Percentiles rank a stretch among this genome's conserved stretches.
Conservation (phyloP, 1,284 basidiomycete species). For the Binderoboletus segoi region DNA sequence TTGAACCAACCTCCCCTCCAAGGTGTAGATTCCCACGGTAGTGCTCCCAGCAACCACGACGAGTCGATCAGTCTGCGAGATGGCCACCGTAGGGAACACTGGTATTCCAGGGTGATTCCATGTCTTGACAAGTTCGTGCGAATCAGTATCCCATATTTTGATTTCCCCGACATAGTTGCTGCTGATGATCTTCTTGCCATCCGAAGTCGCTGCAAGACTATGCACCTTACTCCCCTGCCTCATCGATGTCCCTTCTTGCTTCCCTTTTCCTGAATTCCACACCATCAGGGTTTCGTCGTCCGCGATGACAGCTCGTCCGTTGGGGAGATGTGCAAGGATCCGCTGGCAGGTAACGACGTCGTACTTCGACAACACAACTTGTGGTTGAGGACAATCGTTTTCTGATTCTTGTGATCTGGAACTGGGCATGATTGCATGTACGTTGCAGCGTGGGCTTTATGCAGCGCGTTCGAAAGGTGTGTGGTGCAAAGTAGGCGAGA, state of each 20-base stretch:
- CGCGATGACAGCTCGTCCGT: neutral
- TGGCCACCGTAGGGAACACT: neutral
- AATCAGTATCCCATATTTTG: slow-evolving; percentile 6
- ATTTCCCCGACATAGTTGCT: neutral
- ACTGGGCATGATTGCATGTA: too few species aligned
- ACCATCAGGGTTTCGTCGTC: neutral
- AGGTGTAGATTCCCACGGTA: neutral
- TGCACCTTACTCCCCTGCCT: fast-evolving
- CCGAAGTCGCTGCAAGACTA: neutral
- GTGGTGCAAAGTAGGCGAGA: too few species aligned
- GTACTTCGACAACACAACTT: too few species aligned
- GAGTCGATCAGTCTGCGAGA: slow-evolving; percentile 11
- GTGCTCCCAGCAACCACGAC: neutral
- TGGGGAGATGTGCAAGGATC: slow-evolving; percentile 3
- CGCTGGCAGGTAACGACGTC: too few species aligned
- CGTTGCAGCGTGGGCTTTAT: too few species aligned
- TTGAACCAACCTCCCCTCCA: neutral
- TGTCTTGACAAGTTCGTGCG: neutral
- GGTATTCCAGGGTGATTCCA: neutral
- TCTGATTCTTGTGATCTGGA: too few species aligned
- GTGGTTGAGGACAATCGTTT: too few species aligned
- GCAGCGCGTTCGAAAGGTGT: too few species aligned
- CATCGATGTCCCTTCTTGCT: neutral
- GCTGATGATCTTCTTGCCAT: slow-evolving; percentile 3
- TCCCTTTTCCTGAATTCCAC: slow-evolving; percentile 1